Evolutionary conservation across 441 rosid genomes (phyloP), one percentile per base, ranked within the genome.

Genomic region (Breynia disticha): DNA sequence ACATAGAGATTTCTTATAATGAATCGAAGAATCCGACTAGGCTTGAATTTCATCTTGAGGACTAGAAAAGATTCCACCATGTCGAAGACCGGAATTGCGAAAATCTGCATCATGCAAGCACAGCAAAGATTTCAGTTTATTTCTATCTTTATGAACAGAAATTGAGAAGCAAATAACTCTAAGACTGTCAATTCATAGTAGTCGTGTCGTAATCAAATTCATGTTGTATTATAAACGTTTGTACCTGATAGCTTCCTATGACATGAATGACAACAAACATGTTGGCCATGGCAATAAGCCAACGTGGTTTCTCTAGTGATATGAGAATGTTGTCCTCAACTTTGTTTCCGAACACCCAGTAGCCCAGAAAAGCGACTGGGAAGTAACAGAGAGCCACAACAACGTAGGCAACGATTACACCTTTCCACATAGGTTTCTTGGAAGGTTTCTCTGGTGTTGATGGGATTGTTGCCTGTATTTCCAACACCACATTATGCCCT

Each of bases 381-480:
- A 85, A 87, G 65, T 85, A 87, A 74, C 98, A 87, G 28, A 87
- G 15, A 3, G 87, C 96, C 9, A 87, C 89, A 0, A 82, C 60
- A 0, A 79, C 45, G 57, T 87, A 87, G 0, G 98, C 96, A 20
- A 87, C 48, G 2, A 85, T 49, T 0, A 82, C 96, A 48, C 96
- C 96, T 66, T 24, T 82, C 95, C 95, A 87, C 98, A 87, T 87
- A 13, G 95, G 71, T 9, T 62, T 67, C 68, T 87, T 85, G 0
- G 96, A 87, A 37, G 98, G 96, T 52, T 63, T 83, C 18, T 85
- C 94, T 0, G 88, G 90, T 0, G 88, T 76, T 0, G 98, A 90
- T 52, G 90, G 95, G 16, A 90, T 85, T 0, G 98, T 87, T 35
- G 96, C 98, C 62, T 87, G 98, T 59, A 90, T 87, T 75, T 90